phyloP scores from a whole-genome alignment of 805 yeast species.

The Lipomyces spencermartinsiae region DNA sequence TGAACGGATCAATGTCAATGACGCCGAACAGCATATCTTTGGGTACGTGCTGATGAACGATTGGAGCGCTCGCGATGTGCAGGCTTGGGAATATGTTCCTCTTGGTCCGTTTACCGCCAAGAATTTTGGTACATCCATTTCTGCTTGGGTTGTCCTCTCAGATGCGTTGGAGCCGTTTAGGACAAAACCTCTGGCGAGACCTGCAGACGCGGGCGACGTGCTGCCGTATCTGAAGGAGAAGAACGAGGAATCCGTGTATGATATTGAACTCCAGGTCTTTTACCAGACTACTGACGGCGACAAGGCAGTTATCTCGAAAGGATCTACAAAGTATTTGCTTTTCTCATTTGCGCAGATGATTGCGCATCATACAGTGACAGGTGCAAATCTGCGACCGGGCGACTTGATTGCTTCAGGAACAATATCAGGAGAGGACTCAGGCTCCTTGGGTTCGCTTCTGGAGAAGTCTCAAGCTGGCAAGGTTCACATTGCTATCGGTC shows the following conservation, averaged over 20 bases:
- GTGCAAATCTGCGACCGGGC: slow-evolving; percentile 40
- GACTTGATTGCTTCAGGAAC: slow-evolving; percentile 44
- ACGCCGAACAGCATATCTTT: slow-evolving; percentile 40
- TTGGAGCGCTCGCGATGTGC: slow-evolving; percentile 42
- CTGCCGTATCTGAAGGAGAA: slow-evolving; percentile 37
- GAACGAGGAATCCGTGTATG: slow-evolving; percentile 28
- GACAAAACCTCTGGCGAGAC: slow-evolving; percentile 27
- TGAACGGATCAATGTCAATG: slow-evolving; percentile 30
- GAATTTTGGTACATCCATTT: slow-evolving; percentile 41
- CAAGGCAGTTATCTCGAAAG: slow-evolving; percentile 17
- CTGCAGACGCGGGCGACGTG: slow-evolving; percentile 31
- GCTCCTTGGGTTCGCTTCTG: slow-evolving; percentile 39
- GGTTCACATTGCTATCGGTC: slow-evolving; percentile 7
- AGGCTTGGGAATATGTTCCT: slow-evolving; percentile 43
- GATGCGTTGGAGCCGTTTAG: slow-evolving; percentile 40
- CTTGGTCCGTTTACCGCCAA: slow-evolving; percentile 42
- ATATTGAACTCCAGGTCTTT: slow-evolving; percentile 34
- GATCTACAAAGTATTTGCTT: slow-evolving; percentile 34
- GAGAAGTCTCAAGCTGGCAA: slow-evolving; percentile 39
- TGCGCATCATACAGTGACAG: slow-evolving; percentile 42
- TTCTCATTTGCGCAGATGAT: slow-evolving; percentile 42
- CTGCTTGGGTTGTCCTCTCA: slow-evolving; percentile 41
- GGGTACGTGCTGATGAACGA: slow-evolving; percentile 43
- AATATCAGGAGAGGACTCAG: slow-evolving; percentile 35
- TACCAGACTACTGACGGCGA: slow-evolving; percentile 14